Base-by-base conservation (phyloP, 2,329 filamentous ascomycete genomes). In the Coleophoma crateriformis region DNA sequence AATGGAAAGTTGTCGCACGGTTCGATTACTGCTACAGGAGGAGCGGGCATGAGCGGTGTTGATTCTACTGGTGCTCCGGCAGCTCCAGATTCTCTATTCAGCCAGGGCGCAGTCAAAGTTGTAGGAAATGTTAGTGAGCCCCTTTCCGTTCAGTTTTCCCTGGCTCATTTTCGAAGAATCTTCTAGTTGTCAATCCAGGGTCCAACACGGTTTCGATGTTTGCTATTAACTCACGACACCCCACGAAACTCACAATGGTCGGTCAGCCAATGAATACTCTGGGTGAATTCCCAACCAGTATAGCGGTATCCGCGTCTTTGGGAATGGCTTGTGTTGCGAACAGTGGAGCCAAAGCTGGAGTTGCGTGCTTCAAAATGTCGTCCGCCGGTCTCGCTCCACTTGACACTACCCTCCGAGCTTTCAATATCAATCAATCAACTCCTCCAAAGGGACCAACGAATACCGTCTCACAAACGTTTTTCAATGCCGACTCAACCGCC, bases 381-480 rank as follows among this genome's bases (percentile, higher is more conserved):
- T 32, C 53, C 0, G 58, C 46, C 47, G 76, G 75, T 0, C 58
- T 79, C 1, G 60, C 54, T 0, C 54, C 64, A 5, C 70, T 78
- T 61, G 76, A 80, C 49, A 62, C 49, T 1, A 4, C 35, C 13
- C 68, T 77, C 0, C 70, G 74, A 0, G 49, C 67, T 0, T 74
- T 83, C 50, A 68, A 74, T 12, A 58, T 85, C 1, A 63, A 66
- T 1, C 82, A 85, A 59, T 73, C 71, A 0, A 83, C 77, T 0
- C 82, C 82, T 0, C 80, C 82, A 0, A 62, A 68, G 0, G 82
- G 81, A 0, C 80, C 81, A 0, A 64, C 68, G 2, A 82, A 82
- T 62, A 82, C 77, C 0, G 71, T 84, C 3, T 82, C 81, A 0
- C 79, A 85, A 7, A 69, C 74, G 0, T 78, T 83, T 61, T 85